A percentile compares a stretch with the other conserved stretches of the same genome.
Evolutionary conservation across 106 monocot species (phyloP).

Genomic region (Narthecium ossifragum): DNA sequence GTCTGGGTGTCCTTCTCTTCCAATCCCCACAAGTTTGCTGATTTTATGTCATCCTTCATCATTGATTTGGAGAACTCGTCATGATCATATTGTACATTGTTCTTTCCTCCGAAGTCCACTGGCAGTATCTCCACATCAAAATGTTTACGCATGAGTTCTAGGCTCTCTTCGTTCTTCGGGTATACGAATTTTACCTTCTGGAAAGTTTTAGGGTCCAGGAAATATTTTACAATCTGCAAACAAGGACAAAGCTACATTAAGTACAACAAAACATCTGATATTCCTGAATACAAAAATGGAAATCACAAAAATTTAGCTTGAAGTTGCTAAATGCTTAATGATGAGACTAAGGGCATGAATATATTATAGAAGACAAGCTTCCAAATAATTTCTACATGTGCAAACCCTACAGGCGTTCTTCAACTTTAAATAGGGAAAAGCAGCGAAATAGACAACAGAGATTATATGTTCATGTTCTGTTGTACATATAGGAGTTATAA

Average conservation of each 20-base stretch:
- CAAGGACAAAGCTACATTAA: too few species aligned
- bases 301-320: too few species aligned
- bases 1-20: constrained; percentile 14
- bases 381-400: too few species aligned
- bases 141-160: constrained; percentile 43
- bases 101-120: constrained; percentile 64
- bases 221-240: constrained; percentile 51
- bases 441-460: too few species aligned
- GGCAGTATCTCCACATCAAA: constrained; percentile 62
- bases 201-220: constrained; percentile 49
- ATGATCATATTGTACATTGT: constrained; percentile 38
- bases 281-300: not conserved
- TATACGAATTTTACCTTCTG: constrained; percentile 79
- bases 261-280: not conserved
- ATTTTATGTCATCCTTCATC: constrained; percentile 52
- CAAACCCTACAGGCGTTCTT: too few species aligned
- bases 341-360: too few species aligned
- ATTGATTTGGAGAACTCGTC: constrained; percentile 61
- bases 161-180: constrained; percentile 60
- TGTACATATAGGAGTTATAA: too few species aligned
- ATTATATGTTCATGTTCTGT: too few species aligned
- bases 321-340: too few species aligned
- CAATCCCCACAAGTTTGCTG: constrained; percentile 32
- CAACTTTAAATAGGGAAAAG: too few species aligned
- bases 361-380: too few species aligned